Percentiles rank a stretch among this genome's conserved stretches.
phyloP scores from a whole-genome alignment of 1,139 yeast species.

The Geotrichum candidum region DNA sequence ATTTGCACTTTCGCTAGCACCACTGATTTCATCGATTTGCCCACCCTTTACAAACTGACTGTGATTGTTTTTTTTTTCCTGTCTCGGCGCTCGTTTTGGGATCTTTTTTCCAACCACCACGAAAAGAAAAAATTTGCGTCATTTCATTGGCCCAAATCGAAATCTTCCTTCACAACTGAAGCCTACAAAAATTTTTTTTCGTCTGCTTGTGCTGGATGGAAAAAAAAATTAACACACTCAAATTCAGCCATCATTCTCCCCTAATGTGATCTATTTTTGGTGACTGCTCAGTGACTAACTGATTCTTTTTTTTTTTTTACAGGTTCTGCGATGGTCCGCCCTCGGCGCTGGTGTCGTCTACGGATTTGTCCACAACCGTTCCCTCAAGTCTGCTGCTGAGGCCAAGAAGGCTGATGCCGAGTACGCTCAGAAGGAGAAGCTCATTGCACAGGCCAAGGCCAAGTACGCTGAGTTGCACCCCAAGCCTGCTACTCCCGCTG shows the following conservation, averaged over 20 bases:
- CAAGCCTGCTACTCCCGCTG: slow-evolving; percentile 35
- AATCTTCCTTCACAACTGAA: not conserved
- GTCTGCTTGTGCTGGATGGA: not conserved
- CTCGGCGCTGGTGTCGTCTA: slow-evolving; percentile 83
- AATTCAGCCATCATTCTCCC: not conserved
- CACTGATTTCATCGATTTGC: not conserved
- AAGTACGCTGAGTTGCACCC: slow-evolving; percentile 72
- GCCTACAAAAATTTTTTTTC: not conserved
- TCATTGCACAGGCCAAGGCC: slow-evolving; percentile 82
- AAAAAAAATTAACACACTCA: not conserved
- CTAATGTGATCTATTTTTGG: not conserved
- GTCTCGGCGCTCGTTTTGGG: not conserved
- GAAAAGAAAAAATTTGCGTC: slow-evolving; percentile 10
- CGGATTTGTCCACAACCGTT: slow-evolving; percentile 81
- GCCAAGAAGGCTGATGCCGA: slow-evolving; percentile 53
- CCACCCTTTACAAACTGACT: not conserved
- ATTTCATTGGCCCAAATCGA: slow-evolving; percentile 10
- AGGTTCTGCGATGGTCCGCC: slow-evolving; percentile 89
- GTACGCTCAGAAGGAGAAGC: slow-evolving; percentile 62
- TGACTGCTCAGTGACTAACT: not conserved
- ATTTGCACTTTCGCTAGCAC: not conserved
- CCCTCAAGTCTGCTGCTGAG: slow-evolving; percentile 55
- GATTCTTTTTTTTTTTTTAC: slow-evolving; percentile 21
- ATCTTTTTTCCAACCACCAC: not conserved
- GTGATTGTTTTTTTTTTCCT: not conserved